phyloP scores from a whole-genome alignment of 2,329 filamentous ascomycete genomes.

The Penicillium sp. region DNA sequence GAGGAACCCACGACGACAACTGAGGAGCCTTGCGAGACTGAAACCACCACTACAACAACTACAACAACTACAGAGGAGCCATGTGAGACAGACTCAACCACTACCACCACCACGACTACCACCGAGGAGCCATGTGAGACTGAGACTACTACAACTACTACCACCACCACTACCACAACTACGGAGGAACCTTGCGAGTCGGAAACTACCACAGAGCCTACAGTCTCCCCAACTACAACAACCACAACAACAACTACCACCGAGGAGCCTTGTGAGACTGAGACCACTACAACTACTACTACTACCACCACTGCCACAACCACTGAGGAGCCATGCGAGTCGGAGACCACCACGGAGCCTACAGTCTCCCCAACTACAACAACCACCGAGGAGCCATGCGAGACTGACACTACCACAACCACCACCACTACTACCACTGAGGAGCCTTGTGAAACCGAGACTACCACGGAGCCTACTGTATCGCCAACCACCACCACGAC shows the following conservation, averaged over 20 bases:
- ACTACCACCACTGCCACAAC: too few species aligned
- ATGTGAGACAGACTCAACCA: background rate
- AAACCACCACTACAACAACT: background rate
- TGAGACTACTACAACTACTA: background rate
- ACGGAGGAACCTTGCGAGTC: background rate
- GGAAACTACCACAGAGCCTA: background rate
- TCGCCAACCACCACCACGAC: background rate
- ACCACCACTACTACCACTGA: background rate
- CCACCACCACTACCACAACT: background rate
- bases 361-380: background rate
- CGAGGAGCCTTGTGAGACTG: slow-evolving; percentile 2
- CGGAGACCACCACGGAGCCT: background rate
- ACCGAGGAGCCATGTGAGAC: background rate
- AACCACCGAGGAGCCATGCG: background rate
- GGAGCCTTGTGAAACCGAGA: background rate
- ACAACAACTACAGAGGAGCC: background rate
- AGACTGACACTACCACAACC: background rate
- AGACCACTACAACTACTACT: background rate
- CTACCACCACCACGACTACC: background rate
- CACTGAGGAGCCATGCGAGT: background rate
- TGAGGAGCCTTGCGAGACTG: background rate
- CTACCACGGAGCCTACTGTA: background rate
- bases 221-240: background rate
- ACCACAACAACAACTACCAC: background rate
- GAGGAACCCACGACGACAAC: background rate